Conservation (phyloP, 495 filamentous ascomycete genomes). For the Trypethelium eluteriae region DNA sequence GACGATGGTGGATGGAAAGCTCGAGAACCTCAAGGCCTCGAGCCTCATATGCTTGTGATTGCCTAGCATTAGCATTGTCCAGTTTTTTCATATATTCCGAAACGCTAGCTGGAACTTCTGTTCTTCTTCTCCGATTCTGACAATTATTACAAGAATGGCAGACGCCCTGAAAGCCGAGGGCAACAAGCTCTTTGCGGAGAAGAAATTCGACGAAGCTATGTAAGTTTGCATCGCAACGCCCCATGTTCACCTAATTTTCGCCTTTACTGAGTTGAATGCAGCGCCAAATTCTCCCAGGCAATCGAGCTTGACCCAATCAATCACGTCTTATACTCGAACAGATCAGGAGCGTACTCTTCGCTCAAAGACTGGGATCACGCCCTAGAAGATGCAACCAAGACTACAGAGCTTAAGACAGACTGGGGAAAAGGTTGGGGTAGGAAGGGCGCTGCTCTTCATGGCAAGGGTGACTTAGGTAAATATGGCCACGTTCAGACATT, state of each 20-base stretch:
- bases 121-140: not conserved
- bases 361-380: constrained; percentile 79
- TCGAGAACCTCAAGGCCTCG: constrained; percentile 12
- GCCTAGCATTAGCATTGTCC: not conserved
- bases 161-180: constrained; percentile 80
- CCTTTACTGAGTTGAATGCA: constrained; percentile 33
- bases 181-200: constrained; percentile 95
- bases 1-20: constrained; percentile 11
- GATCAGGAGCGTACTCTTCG: constrained; percentile 91
- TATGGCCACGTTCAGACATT: not conserved
- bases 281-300: constrained; percentile 88
- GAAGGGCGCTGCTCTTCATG: constrained; percentile 86
- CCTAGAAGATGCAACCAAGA: constrained; percentile 83
- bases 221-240: constrained; percentile 43
- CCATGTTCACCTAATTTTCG: not conserved
- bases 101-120: not conserved
- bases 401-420: constrained; percentile 87
- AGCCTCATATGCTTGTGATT: constrained; percentile 7
- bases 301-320: constrained; percentile 82
- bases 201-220: constrained; percentile 94
- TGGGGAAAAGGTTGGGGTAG: constrained; percentile 94
- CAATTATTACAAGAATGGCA: constrained; percentile 31
- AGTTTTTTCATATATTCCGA: not conserved
- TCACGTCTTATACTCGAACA: constrained; percentile 96
- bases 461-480: constrained; percentile 70